Conservation (phyloP, 495 filamentous ascomycete genomes). For the Oidiodendron maius region DNA sequence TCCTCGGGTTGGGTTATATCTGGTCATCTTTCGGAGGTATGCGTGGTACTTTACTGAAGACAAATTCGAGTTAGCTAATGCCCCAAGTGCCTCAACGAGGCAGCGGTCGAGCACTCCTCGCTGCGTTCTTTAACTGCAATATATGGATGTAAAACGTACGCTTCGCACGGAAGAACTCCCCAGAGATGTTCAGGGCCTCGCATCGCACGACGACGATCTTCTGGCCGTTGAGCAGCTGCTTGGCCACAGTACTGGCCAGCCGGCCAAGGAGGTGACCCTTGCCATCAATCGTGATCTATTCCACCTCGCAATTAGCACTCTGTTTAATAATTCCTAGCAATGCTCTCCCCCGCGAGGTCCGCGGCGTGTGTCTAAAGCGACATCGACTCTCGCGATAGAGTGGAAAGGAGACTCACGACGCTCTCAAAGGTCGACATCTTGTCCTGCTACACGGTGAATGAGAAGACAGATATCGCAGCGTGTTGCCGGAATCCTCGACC, state of each 20-base stretch:
- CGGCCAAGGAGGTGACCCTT: slow-evolving; percentile 99
- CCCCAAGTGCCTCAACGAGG: slow-evolving; percentile 1
- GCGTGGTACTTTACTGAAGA: slow-evolving; percentile 96
- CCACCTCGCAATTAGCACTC: background rate
- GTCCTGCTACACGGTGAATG: slow-evolving; percentile 41
- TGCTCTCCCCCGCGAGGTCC: background rate
- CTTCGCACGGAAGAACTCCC: slow-evolving; percentile 99
- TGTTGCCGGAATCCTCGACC: slow-evolving; percentile 27
- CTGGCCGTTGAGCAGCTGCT: slow-evolving; percentile 98
- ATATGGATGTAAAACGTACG: slow-evolving; percentile 59
- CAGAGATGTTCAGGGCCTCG: slow-evolving; percentile 99
- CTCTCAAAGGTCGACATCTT: slow-evolving; percentile 97
- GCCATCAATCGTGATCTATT: slow-evolving; percentile 94
- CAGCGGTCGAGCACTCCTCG: slow-evolving; percentile 6
- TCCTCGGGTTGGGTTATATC: slow-evolving; percentile 97
- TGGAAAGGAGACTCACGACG: slow-evolving; percentile 69
- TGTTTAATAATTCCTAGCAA: background rate
- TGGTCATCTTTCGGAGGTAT: slow-evolving; percentile 99
- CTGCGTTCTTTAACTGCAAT: slow-evolving; percentile 7
- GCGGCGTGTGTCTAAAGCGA: slow-evolving; percentile 4
- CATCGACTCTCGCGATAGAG: slow-evolving; percentile 1
- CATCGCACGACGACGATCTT: slow-evolving; percentile 99
- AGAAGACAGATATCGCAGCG: slow-evolving; percentile 30
- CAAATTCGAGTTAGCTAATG: slow-evolving; percentile 25
- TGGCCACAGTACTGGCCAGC: slow-evolving; percentile 96